Percentiles rank a stretch among this genome's conserved stretches.
Evolutionary conservation across 768 basidiomycete species (phyloP).

Genomic region (Serendipita sp.): DNA sequence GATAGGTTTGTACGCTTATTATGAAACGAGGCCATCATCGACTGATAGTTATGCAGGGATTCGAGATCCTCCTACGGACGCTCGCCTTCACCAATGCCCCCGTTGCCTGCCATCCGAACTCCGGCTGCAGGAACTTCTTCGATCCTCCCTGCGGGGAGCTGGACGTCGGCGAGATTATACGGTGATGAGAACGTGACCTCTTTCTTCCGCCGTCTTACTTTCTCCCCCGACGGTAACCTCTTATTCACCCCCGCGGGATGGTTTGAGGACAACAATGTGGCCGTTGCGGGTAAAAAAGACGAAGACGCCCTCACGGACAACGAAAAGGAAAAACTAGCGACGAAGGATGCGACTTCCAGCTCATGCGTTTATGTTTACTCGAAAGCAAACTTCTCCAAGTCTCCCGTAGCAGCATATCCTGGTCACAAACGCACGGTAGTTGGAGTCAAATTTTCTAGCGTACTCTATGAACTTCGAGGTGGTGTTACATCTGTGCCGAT

Average conservation of each 20-base stretch:
- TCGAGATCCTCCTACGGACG: constrained; percentile 39
- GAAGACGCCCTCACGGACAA: constrained; percentile 38
- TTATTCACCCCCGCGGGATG: constrained; percentile 92
- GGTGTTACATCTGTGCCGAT: constrained; percentile 17
- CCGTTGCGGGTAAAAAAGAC: constrained; percentile 22
- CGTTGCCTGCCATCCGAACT: constrained; percentile 81
- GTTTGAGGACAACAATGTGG: constrained; percentile 67
- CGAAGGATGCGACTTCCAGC: constrained; percentile 24
- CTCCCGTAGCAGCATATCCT: constrained; percentile 86
- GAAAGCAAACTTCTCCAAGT: constrained; percentile 80
- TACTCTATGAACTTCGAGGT: constrained; percentile 74
- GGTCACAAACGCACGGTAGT: constrained; percentile 94
- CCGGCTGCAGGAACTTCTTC: constrained; percentile 23
- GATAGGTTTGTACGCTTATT: not conserved
- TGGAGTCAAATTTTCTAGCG: constrained; percentile 83
- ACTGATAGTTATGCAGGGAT: not conserved
- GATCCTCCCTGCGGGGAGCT: not conserved
- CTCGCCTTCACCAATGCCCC: constrained; percentile 80
- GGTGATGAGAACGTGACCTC: constrained; percentile 91
- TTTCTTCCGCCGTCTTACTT: constrained; percentile 87
- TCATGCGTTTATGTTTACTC: constrained; percentile 84
- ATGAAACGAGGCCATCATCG: not conserved
- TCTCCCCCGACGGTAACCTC: constrained; percentile 87
- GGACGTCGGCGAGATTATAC: constrained; percentile 53
- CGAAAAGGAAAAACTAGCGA: not conserved